Base-by-base conservation (phyloP, 768 basidiomycete species). In the Tephrocybe sp. region DNA sequence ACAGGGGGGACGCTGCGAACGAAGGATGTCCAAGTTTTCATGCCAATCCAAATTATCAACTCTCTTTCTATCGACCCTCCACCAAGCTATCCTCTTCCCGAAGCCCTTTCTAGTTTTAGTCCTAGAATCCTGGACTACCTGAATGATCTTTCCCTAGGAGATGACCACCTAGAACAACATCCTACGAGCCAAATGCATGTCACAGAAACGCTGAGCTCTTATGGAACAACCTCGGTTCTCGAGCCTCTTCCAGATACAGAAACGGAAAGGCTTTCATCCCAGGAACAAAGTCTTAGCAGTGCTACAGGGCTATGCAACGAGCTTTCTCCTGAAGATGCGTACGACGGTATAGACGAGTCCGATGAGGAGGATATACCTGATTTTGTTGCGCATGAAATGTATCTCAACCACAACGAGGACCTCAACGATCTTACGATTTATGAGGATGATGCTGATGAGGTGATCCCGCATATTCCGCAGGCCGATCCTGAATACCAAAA, bases 41-140 rank as follows among this genome's bases (percentile, higher is more conserved):
- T 94, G 8, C 93, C 93, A 0, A 71, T 93, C 57, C 76, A 78
- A 15, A 81, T 95, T 59, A 75, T 93, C 71, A 93, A 87, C 63
- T 90, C 91, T 68, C 68, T 93, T 24, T 94, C 93, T 11, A 73
- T 97, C 56, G 91, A 95, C 65, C 90, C 91, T 18, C 87, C 86
- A 11, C 85, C 85, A 32, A 70, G 64, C 36, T 62, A 57, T 32
- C 58, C 65, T 34, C 50, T 65, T n/a, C 59, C 59, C 33, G 41
- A 28, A 24, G n/a, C n/a, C 15, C 34, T 12, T n/a, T 36, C 15
- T 12, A 15, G 15, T 15, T 4, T 4, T 8, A 4, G 4, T 15
- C 15, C 15, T 10, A 36, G 11, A 4, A 15, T 9, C 15, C 15
- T 36, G 8, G 34, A 36, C 14, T 23, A 1, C 51, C 41, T 2